Base-by-base conservation (phyloP, 2,329 filamentous ascomycete species). In the Cercospora janseana region DNA sequence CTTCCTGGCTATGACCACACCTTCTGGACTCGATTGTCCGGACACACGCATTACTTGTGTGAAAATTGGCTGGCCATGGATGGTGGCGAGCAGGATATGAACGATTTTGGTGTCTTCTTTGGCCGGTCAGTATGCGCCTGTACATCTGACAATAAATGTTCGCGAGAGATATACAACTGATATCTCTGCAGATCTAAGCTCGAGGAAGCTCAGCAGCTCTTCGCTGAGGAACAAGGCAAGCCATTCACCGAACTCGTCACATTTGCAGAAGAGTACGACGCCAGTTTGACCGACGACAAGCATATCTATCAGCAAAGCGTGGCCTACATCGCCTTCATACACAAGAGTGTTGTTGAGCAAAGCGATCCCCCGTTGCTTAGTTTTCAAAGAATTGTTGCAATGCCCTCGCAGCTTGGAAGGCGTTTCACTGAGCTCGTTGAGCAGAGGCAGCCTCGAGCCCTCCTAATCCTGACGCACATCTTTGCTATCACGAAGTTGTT, bases 401-500 rank as follows among this genome's bases (percentile, higher is more conserved):
- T 62, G 56, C 55, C 62, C 15, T 59, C 61, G 8, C 42, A 59
- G n/a, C 45, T 61, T n/a, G 50, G 57, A 6, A 42, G 52, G 7
- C 50, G 56, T 16, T 64, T 63, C 32, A 52, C 29, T 6, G 57
- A 60, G 26, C 31, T 63, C n/a, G 31, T 63, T 8, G 61, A 62
- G 18, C 34, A 54, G 32, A 50, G 52, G 26, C 38, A 46, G 21
- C 61, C 60, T 10, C 48, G 60, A 13, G 62, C 60, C 6, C 21
- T 63, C 46, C 54, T 55, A 9, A 55, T 63, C 3, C 49, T 63
- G 16, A 57, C 57, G 12, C 55, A 63, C 44, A 47, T 58, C 5
- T 62, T 63, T 35, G 60, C 60, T 7, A 54, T 49, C 23, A 61
- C 60, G 49, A 59, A 62, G 44, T 47, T 64, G 12, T 44, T 64